Base-by-base conservation (phyloP, 805 yeast species). In the Sugiyamaella chiloensis region DNA sequence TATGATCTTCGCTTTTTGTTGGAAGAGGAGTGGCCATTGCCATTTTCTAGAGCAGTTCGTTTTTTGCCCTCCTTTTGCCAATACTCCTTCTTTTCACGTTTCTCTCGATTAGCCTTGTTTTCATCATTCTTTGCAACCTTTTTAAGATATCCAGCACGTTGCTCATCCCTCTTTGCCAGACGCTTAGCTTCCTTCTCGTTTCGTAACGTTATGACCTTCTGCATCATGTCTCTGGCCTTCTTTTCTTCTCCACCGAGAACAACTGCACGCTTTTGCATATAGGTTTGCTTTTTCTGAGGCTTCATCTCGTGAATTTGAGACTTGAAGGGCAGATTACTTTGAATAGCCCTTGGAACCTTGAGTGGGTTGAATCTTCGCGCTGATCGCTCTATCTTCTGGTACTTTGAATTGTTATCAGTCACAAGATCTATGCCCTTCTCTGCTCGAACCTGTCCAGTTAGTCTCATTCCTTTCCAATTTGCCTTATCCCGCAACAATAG, bases 401-500 rank as follows among this genome's bases (percentile, higher is more conserved):
- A 81, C 30, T 72, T 65, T 50, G 80, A 74, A 55, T 78, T 79
- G 31, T 72, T 67, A 42, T 68, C 68, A 44, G 68, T 65, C 41
- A 91, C 91, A 0, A 93, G 80, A 17, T 76, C 79, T 40, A 88
- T 60, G 31, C 75, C 77, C 56, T 75, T 66, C 20, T 77, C 95
- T 19, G 93, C 91, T 60, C 99, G 80, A 36, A 93, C 89, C 60
- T 85, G 85, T 49, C 99, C 99, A 0, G 97, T 93, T 52, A 91
- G 74, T 62, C 96, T 79, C 95, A 93, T 89, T 53, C 99, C 99
- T 60, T 79, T 79, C 99, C 99, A 93, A 60, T 87, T 87, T 26
- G 75, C 72, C 69, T 93, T 93, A 56, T 88, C 79, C 29, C 71
- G 63, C 50, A 90, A 67, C 59, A 95, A 73, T 62, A 91, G 72